Evolutionary conservation across 768 basidiomycete species (phyloP).

Genomic region (Guyanaporus albipodus): DNA sequence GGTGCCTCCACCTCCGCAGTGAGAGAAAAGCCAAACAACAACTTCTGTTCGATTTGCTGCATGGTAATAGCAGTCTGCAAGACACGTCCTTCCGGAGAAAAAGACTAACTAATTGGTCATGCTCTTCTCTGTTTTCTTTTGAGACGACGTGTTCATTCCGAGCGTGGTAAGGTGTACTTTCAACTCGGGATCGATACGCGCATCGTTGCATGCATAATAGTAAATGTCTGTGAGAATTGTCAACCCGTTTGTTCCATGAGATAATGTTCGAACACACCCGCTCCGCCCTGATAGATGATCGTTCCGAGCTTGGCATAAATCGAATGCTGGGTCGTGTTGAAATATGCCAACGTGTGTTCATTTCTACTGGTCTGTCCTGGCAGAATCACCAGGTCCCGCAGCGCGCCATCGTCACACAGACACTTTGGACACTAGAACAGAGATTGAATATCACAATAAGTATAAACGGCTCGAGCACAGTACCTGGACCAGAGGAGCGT

Average conservation of each 20-base stretch:
- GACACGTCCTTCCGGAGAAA: not conserved
- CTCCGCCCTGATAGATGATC: slow-evolving; percentile 90
- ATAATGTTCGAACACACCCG: slow-evolving; percentile 49
- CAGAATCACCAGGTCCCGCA: too few relatives aligned
- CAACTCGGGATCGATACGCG: slow-evolving; percentile 73
- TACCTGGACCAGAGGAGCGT: too few relatives aligned
- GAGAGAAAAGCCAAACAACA: slow-evolving; percentile 91
- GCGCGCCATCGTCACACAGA: too few relatives aligned
- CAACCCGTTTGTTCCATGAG: not conserved
- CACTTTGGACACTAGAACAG: too few relatives aligned
- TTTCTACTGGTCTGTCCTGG: slow-evolving; percentile 78
- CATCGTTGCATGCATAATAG: slow-evolving; percentile 89
- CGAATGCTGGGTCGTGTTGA: slow-evolving; percentile 62
- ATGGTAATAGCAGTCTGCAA: not conserved
- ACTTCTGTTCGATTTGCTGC: slow-evolving; percentile 96
- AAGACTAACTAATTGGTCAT: slow-evolving; percentile 80
- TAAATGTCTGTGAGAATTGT: slow-evolving; percentile 62
- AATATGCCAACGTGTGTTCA: slow-evolving; percentile 85
- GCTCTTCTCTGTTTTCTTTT: slow-evolving; percentile 91
- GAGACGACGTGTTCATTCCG: slow-evolving; percentile 79
- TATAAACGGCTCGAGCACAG: too few relatives aligned
- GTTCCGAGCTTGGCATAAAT: slow-evolving; percentile 93
- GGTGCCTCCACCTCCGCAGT: slow-evolving; percentile 82
- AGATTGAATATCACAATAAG: too few relatives aligned
- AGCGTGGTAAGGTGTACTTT: slow-evolving; percentile 71